These are phyloP conservation scores for Penicillium sp. DNA, from an alignment of 2,329 filamentous ascomycete genomes.

Conservation along the genomic window DNA sequence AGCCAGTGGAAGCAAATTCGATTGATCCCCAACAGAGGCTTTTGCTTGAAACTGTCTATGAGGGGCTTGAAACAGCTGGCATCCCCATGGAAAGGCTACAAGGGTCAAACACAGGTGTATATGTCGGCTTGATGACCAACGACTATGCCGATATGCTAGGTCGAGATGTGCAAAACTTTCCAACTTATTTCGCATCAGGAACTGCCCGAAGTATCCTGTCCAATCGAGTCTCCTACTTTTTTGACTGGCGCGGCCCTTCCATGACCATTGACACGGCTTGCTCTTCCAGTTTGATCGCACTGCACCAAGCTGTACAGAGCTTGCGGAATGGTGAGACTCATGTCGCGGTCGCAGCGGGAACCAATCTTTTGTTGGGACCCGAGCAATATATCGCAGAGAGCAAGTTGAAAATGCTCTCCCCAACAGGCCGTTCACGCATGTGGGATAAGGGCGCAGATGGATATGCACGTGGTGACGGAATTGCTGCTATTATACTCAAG, in stretches of 20 bases:
- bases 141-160: conserved; percentile 27
- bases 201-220: conserved; percentile 40
- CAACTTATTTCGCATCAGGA: conserved; percentile 32
- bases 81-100: conserved; percentile 25
- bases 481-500: conserved; percentile 54
- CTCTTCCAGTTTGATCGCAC: conserved; percentile 42
- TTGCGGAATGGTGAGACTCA: conserved; percentile 31
- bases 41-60: conserved; percentile 29
- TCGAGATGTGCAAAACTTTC: conserved; percentile 24
- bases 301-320: conserved; percentile 36
- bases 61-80: conserved; percentile 25
- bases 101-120: conserved; percentile 28
- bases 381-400: conserved; percentile 34
- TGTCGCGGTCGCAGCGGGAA: conserved; percentile 25
- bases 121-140: conserved; percentile 30
- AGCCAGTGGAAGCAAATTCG: conserved; percentile 30
- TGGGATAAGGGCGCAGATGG: conserved; percentile 50
- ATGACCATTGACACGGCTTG: conserved; percentile 51
- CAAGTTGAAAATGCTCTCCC: conserved; percentile 49
- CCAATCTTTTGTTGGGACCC: conserved; percentile 31
- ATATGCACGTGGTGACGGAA: conserved; percentile 54
- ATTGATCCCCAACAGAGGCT: conserved; percentile 32
- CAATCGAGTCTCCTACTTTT: conserved; percentile 43
- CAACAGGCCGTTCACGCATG: conserved; percentile 53
- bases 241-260: conserved; percentile 38